Evolutionary conservation across 768 basidiomycete genomes (phyloP).

Genomic region (Pleurotus pulmonarius): DNA sequence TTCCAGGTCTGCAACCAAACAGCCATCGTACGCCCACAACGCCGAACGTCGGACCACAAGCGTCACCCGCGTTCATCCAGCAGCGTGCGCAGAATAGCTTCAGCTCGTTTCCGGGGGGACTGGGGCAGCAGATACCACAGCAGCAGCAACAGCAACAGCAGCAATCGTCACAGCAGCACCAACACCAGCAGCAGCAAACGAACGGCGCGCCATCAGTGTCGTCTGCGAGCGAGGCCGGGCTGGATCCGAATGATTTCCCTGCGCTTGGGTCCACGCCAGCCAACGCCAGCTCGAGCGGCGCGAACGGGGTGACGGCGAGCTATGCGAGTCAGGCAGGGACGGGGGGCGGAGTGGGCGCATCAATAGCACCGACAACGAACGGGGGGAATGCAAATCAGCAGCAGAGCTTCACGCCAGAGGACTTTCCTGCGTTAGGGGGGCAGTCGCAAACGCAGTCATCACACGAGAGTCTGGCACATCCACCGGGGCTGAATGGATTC

Average conservation of each 20-base stretch:
- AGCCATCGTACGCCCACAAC: conserved; percentile 57
- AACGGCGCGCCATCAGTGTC: conserved; percentile 62
- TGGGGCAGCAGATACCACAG: conserved; percentile 36
- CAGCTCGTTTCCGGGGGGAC: conserved; percentile 53
- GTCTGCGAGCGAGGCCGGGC: conserved; percentile 69
- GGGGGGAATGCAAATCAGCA: conserved; percentile 34
- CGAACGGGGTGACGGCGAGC: conserved; percentile 50
- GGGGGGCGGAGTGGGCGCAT: conserved; percentile 37
- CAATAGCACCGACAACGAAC: conserved; percentile 25
- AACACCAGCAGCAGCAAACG: conserved; percentile 51
- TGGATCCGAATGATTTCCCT: conserved; percentile 88
- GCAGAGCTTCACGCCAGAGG: conserved; percentile 80
- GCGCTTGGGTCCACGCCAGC: conserved; percentile 66
- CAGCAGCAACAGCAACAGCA: conserved; percentile 38
- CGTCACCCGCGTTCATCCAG: conserved; percentile 60
- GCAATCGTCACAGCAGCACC: conserved; percentile 42
- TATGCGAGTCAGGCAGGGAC: conserved; percentile 83
- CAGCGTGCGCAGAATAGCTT: conserved; percentile 61
- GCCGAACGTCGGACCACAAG: conserved; percentile 53
- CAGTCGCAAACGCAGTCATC: conserved; percentile 42
- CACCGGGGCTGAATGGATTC: conserved; percentile 79
- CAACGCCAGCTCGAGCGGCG: conserved; percentile 35
- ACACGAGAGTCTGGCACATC: conserved; percentile 49
- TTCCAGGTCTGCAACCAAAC: conserved; percentile 54
- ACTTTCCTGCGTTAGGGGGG: conserved; percentile 85